Percentiles rank a stretch among this genome's conserved stretches.
Evolutionary conservation across 2,329 filamentous ascomycete species (phyloP).

Genomic region (Chaetomiaceae sp.): DNA sequence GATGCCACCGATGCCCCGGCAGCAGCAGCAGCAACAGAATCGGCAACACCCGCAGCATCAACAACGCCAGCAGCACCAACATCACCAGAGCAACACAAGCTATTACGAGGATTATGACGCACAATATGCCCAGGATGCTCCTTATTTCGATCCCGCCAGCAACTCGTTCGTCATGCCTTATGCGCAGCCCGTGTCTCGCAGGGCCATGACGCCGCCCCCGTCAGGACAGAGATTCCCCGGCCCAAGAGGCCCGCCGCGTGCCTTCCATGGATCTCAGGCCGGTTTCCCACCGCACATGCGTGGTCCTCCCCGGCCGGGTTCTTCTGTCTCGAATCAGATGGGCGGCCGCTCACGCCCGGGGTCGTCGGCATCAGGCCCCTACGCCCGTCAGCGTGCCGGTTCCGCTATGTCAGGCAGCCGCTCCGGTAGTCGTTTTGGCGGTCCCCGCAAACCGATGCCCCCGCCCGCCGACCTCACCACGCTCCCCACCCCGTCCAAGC

Average conservation of each 20-base stretch:
- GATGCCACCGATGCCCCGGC: slow-evolving; percentile 26
- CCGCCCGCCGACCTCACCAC: slow-evolving; percentile 70
- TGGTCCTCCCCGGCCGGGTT: slow-evolving; percentile 34
- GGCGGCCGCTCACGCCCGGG: slow-evolving; percentile 42
- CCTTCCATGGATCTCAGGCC: slow-evolving; percentile 46
- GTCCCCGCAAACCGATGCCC: slow-evolving; percentile 49
- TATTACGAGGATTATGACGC: slow-evolving; percentile 73
- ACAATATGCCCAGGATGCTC: slow-evolving; percentile 64
- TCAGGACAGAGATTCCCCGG: slow-evolving; percentile 44
- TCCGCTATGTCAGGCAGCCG: slow-evolving; percentile 47
- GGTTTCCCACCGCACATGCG: slow-evolving; percentile 42
- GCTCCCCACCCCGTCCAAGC: slow-evolving; percentile 78
- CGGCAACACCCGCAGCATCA: slow-evolving; percentile 16
- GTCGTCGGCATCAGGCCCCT: slow-evolving; percentile 53
- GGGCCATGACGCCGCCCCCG: slow-evolving; percentile 94
- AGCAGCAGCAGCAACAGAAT: slow-evolving; percentile 22
- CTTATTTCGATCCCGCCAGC: slow-evolving; percentile 62
- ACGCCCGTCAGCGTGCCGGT: slow-evolving; percentile 44
- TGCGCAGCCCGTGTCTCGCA: slow-evolving; percentile 77
- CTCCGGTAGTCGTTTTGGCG: slow-evolving; percentile 39
- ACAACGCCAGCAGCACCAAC: slow-evolving; percentile 9
- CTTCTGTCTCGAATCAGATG: slow-evolving; percentile 30
- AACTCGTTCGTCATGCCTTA: slow-evolving; percentile 76
- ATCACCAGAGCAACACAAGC: slow-evolving; percentile 22
- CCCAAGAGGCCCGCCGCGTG: slow-evolving; percentile 35